Evolutionary conservation across 2,329 filamentous ascomycete genomes (phyloP), one percentile per base, ranked within the genome.

Genomic region (Pestalotiopsis sp.): DNA sequence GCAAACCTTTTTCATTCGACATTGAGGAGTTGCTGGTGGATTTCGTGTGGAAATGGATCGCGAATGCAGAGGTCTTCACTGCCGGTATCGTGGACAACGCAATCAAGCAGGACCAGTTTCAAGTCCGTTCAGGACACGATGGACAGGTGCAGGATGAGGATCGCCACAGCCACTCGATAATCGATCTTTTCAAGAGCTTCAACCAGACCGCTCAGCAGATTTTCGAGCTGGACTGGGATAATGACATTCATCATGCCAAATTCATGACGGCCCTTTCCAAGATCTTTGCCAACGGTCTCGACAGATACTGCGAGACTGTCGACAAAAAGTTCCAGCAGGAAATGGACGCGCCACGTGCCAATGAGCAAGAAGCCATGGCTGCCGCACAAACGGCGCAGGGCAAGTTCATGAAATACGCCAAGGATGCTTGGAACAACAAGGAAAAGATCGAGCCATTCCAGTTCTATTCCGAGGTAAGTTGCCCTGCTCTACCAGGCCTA

Each of bases 21-120:
- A 88, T 99, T 58, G 96, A 99, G 80, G 89, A 91, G 57, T 83
- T 97, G 17, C 85, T 99, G 20, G 92, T 95, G 70, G 92, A 93
- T 45, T 99, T 98, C 79, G 96, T 98, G 5, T 98, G 95, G 95
- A 90, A 94, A 69, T 99, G 95, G 95, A 93, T 99, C 71, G 87
- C 88, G 66, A 89, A 90, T 71, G 94, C 94, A 7, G 94, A 98
- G 75, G 84, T 84, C 41, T 94, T 91, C 76, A 91, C 98, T 76
- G 86, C 92, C 70, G 90, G 90, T 27, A 96, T 96, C 84, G 93
- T 98, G 52, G 94, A 97, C 61, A 90, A 95, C 75, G 95, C 96
- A 9, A 92, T 98, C 80, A 95, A 94, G 78, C 93, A 97, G 74
- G 96, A 99, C 78, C 83, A 90, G 68, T 99, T 98, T 80, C 87